Base-by-base conservation (phyloP, 495 filamentous ascomycete species). In the Daldinia grandis region DNA sequence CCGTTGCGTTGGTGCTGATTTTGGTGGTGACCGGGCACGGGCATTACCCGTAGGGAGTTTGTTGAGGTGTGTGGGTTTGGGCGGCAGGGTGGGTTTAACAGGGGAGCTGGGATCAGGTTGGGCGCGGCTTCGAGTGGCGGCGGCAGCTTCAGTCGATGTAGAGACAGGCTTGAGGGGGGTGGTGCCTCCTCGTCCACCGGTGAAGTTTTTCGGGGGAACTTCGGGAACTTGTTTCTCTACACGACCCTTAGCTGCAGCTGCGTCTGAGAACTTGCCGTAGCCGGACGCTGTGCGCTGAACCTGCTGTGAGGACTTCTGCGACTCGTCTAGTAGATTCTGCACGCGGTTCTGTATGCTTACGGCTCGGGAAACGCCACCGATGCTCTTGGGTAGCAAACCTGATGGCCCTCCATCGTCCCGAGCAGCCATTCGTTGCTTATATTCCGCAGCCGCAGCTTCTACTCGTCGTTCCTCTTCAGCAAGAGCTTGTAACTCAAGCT, bases 391-490 rank as follows among this genome's bases (percentile, higher is more conserved):
- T 2, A 80, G 74, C 14, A 76, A 71, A 4, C 75, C 73, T 47
- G 79, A 75, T 38, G 82, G 77, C 12, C 84, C 79, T 1, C 85
- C 87, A 14, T 56, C 59, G 21, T 75, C 73, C 14, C 87, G 79
- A 58, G 89, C 89, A 1, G 92, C 89, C 47, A 97, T 83, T 27
- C 91, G 89, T 64, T 88, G 86, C 4, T 92, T 89, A 75, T 98
- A 97, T 78, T 97, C 95, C 1, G 92, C 94, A n/a, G 93, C 93
- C 0, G 94, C 95, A 47, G 87, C 90, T 35, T 92, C 94, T 9
- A 99, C 96, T n/a, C 95, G 86, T 65, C 90, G 90, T 78, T 99
- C 95, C 79, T 98, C 95, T 77, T 93, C 89, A 19, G 91, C 91
- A 19, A 98, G 87, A 50, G 92, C 88, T 37, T 90, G 85, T 21